Conservation (phyloP, 2,329 filamentous ascomycete species). For the Sarocladiaceae sp. region DNA sequence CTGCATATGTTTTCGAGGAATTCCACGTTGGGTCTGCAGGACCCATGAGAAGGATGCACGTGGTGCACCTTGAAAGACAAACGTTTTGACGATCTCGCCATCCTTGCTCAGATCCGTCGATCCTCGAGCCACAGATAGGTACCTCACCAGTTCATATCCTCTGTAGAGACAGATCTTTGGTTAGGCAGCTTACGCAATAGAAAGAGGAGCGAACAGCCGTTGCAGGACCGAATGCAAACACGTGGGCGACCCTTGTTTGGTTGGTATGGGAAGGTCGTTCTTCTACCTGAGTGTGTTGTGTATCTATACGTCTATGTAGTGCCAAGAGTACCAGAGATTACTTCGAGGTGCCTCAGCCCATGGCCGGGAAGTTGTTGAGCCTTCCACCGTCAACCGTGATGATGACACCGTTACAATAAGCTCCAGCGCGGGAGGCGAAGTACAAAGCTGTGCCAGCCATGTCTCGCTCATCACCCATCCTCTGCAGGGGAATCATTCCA, state of each 20-base stretch:
- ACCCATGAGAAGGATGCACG: neutral
- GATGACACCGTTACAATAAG: constrained; percentile 61
- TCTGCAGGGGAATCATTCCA: constrained; percentile 49
- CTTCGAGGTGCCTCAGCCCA: too few species aligned
- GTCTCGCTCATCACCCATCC: constrained; percentile 55
- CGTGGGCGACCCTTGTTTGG: too few species aligned
- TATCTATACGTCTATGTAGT: too few species aligned
- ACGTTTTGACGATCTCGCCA: neutral
- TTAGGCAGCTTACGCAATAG: too few species aligned
- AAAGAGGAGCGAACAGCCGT: too few species aligned
- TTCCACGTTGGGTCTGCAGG: neutral
- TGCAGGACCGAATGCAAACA: too few species aligned
- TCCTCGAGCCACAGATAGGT: neutral
- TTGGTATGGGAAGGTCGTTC: too few species aligned
- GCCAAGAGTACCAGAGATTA: too few species aligned
- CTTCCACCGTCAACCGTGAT: constrained; percentile 61
- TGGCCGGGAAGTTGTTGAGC: constrained; percentile 50
- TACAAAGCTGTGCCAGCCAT: constrained; percentile 63
- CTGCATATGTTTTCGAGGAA: too few species aligned
- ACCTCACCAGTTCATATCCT: neutral
- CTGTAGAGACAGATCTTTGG: constrained; percentile 6
- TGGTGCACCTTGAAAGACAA: neutral
- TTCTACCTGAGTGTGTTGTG: too few species aligned
- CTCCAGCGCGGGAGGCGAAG: constrained; percentile 59
- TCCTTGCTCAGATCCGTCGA: neutral